Conservation (phyloP, 306 rosid species). For the Medicago ruthenica region DNA sequence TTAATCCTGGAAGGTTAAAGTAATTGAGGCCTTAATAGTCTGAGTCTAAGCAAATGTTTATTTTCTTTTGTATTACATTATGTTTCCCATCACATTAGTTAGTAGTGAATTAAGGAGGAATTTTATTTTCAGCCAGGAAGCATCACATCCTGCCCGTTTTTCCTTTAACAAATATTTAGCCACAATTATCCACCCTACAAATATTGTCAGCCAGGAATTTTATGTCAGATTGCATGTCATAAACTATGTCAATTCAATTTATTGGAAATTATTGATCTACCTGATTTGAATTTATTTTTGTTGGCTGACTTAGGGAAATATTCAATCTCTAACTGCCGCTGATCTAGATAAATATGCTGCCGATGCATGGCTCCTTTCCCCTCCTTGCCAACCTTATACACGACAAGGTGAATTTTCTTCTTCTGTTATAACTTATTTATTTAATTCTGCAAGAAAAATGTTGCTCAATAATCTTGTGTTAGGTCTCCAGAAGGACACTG, state of each 20-base stretch:
- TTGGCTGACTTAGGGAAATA: conserved; percentile 71
- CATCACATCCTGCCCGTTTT: background rate
- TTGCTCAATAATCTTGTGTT: conserved; percentile 47
- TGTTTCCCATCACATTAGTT: background rate
- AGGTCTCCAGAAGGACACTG: conserved; percentile 94
- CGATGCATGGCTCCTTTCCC: conserved; percentile 92
- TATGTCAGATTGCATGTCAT: background rate
- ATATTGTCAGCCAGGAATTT: background rate
- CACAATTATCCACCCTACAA: background rate
- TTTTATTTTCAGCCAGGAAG: background rate
- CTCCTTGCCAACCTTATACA: conserved; percentile 99
- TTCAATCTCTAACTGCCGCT: conserved; percentile 78
- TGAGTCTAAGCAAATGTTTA: background rate
- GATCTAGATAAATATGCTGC: conserved; percentile 77
- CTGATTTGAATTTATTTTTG: conserved; percentile 17
- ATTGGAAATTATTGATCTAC: background rate
- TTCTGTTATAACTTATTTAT: conserved; percentile 18
- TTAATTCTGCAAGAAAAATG: conserved; percentile 27
- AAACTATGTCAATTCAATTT: background rate
- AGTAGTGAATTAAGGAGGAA: background rate
- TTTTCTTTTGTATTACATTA: background rate
- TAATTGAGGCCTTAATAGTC: conserved; percentile 16
- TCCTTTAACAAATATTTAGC: background rate
- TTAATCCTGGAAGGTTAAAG: conserved; percentile 34
- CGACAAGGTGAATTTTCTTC: conserved; percentile 71